Conservation (phyloP, 2,329 filamentous ascomycete genomes). For the Lachnellula cervina region DNA sequence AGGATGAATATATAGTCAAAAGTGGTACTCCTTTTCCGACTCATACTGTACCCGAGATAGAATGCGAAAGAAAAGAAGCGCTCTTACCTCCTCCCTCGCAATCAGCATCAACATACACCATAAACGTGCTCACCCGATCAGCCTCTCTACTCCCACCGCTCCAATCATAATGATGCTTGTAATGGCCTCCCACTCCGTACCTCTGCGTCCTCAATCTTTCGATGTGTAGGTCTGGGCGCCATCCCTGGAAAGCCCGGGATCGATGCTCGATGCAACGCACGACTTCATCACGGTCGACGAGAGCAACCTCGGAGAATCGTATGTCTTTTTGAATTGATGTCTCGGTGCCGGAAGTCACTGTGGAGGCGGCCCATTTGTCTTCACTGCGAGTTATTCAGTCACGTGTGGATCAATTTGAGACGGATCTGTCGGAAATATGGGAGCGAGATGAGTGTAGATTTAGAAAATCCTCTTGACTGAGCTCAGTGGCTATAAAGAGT, state of each 20-base stretch:
- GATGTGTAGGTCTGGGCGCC: conserved; percentile 52
- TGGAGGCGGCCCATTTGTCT: conserved; percentile 48
- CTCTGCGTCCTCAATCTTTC: conserved; percentile 57
- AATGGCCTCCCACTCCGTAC: conserved; percentile 57
- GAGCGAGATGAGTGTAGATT: too few species aligned
- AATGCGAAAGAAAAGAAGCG: too few species aligned
- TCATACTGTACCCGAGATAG: too few species aligned
- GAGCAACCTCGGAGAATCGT: conserved; percentile 47
- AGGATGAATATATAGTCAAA: too few species aligned
- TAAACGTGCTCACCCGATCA: conserved; percentile 51
- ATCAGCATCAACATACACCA: conserved; percentile 53
- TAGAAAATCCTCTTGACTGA: too few species aligned
- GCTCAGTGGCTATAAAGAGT: too few species aligned
- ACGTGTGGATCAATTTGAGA: background rate
- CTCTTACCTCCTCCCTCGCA: conserved; percentile 46
- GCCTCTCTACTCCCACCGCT: conserved; percentile 35
- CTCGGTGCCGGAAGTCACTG: conserved; percentile 45
- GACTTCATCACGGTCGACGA: conserved; percentile 41
- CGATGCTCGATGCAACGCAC: conserved; percentile 56
- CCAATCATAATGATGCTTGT: conserved; percentile 58
- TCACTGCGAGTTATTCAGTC: conserved; percentile 28
- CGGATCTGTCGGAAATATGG: too few species aligned
- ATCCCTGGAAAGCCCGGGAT: conserved; percentile 55
- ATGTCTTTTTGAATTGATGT: conserved; percentile 44
- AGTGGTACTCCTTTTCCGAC: too few species aligned